Evolutionary conservation across 257 asterid species (phyloP).

Genomic region (Solanum megistacrolobum): DNA sequence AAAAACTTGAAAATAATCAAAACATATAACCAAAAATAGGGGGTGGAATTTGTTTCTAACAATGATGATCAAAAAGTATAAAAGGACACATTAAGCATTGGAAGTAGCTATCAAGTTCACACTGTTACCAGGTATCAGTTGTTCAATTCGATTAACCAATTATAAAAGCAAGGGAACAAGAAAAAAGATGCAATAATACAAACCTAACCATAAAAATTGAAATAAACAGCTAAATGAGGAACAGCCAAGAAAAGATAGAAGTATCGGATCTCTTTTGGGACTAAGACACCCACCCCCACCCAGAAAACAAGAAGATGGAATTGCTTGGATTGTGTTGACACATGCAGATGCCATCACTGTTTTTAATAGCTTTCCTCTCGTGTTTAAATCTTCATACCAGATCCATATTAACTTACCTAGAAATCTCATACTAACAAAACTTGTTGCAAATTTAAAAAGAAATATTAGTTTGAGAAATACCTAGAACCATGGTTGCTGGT

Average conservation of each 20-base stretch:
- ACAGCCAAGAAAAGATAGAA: background rate
- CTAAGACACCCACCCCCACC: background rate
- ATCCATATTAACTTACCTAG: background rate
- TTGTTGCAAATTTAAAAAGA: background rate
- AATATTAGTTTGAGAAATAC: background rate
- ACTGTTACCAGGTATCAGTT: background rate
- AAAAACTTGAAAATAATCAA: background rate
- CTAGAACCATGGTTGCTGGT: background rate
- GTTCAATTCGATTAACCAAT: background rate
- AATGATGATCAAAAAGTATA: background rate
- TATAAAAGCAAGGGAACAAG: background rate
- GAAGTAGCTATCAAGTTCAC: background rate
- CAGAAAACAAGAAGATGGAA: background rate
- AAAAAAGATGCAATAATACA: background rate
- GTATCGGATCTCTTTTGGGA: background rate
- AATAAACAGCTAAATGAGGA: background rate
- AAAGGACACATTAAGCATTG: background rate
- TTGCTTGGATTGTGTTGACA: background rate
- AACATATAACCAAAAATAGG: background rate
- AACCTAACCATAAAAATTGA: background rate
- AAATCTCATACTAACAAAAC: background rate
- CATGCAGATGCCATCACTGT: background rate
- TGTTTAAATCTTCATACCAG: background rate
- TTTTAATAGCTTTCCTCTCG: background rate
- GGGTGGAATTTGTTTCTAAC: background rate